phyloP scores from a whole-genome alignment of 2,329 filamentous ascomycete species.

The Zymoseptoria passerinii region DNA sequence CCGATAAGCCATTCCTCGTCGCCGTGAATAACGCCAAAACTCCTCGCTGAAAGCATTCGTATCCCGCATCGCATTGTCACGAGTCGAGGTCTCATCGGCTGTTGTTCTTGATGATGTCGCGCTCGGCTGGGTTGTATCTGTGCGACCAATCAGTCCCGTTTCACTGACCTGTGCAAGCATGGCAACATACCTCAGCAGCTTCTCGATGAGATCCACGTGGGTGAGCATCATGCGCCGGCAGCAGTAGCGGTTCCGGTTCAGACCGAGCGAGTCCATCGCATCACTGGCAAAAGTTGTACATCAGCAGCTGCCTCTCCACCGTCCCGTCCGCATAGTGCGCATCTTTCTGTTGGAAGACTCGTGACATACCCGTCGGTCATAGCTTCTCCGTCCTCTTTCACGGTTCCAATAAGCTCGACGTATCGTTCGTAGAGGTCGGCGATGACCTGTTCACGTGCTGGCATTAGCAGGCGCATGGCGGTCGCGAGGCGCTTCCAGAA shows the following conservation, averaged over 20 bases:
- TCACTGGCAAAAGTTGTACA: slow-evolving; percentile 55
- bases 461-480: slow-evolving; percentile 1
- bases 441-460: slow-evolving; percentile 58
- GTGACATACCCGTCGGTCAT: slow-evolving; percentile 28
- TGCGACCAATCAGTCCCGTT: not conserved
- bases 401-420: slow-evolving; percentile 75
- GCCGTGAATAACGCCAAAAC: not conserved
- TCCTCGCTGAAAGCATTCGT: not conserved
- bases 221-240: slow-evolving; percentile 99
- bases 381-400: slow-evolving; percentile 63
- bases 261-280: slow-evolving; percentile 88
- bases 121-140: slow-evolving; percentile 33
- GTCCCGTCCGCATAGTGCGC: slow-evolving; percentile 1
- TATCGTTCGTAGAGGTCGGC: slow-evolving; percentile 98
- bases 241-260: slow-evolving; percentile 92
- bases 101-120: slow-evolving; percentile 28
- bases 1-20: not conserved
- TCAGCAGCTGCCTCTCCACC: slow-evolving; percentile 5
- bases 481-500: slow-evolving; percentile 2
- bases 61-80: not conserved
- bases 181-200: slow-evolving; percentile 74
- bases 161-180: not conserved
- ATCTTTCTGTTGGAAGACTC: not conserved
- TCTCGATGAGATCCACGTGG: slow-evolving; percentile 97
- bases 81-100: slow-evolving; percentile 2